Base-by-base conservation (phyloP, 2,329 filamentous ascomycete genomes). In the Hansfordia pulvinata region DNA sequence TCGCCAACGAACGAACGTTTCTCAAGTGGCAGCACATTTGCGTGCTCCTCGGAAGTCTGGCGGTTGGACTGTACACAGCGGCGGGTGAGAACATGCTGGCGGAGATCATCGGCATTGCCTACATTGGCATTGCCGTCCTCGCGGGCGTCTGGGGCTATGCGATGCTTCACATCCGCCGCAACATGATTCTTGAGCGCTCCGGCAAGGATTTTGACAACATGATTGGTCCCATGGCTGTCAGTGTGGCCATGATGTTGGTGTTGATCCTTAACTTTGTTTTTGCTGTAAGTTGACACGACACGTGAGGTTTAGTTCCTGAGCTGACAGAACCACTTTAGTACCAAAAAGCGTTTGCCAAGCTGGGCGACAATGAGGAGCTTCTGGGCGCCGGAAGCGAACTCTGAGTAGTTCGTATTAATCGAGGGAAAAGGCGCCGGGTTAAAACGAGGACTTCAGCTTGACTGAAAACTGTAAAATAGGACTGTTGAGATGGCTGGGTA, bases 11-110 rank as follows among this genome's bases (percentile, higher is more conserved):
- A 57, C 78, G 90, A 34, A 98, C 90, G 0, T 98, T 94, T 49
- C 77, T 98, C 53, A 96, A 94, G 54, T 98, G 90, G 90, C 83
- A 96, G 60, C 86, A 96, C 51, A 85, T 98, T 43, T 78, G 75
- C 34, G 73, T 98, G 25, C 64, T 98, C 10, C 73, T 98, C 14
- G 86, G 85, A 19, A 76, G 77, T 13, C 57, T 98, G 17, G 82
- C 83, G 1, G 60, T 98, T 9, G 82, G 78, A 13, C 59, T 98
- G 16, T 94, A 88, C 57, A 88, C 93, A 40, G 84, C 88, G 0
- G 86, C 86, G 0, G 81, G 82, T 6, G 60, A 76, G 39, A 83
- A 92, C 50, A 60, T 62, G n/a, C 52, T 93, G 17, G 85, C 84
- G 0, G 68, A 81, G 40, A 59, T 62, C 19, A 72, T 96, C 44